Base-by-base conservation (phyloP, 306 rosid genomes). In the Glycyrrhiza uralensis region DNA sequence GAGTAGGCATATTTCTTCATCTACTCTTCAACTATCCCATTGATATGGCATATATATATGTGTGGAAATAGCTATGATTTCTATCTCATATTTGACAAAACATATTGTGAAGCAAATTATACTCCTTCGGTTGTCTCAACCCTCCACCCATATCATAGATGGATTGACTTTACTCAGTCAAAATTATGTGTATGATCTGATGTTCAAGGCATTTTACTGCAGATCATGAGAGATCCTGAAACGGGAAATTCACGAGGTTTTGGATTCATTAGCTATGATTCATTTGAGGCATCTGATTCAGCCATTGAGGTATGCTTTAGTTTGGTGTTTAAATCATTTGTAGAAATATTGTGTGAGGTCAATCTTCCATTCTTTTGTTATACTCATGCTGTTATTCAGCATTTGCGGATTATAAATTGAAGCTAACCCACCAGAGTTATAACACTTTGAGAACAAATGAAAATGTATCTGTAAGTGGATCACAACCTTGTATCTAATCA, bases 191-290 rank as follows among this genome's bases (percentile, higher is more conserved):
- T 28, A 23, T 68, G 39, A 47, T 80, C 75, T 82, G 74, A 84
- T 73, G 22, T 49, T 46, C 19, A 17, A 18, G 33, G n/a, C 24
- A 45, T 22, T 35, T 44, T 38, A 3, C 76, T 85, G 76, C 85
- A 95, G 99, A 95, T 95, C 55, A 95, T 95, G 99, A 91, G 99
- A 80, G 99, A 95, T 81, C 97, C 99, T 0, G 99, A 95, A 8
- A 88, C 99, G 0, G 99, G 99, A 63, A 95, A 91, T 73, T 91
- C 99, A 17, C 97, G 99, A 42, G 97, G 97, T 19, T 95, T 95
- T 86, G 99, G 99, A 75, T 95, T 91, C 80, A 87, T 95, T 63
- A 95, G 99, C 85, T 95, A 95, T 44, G 99, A 95, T 79, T 95
- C 97, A 18, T 95, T 95, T 46, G 99, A 95, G 77, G 99, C 99